Base-by-base conservation (phyloP, 495 filamentous ascomycete species). In the Tuber indicum region DNA sequence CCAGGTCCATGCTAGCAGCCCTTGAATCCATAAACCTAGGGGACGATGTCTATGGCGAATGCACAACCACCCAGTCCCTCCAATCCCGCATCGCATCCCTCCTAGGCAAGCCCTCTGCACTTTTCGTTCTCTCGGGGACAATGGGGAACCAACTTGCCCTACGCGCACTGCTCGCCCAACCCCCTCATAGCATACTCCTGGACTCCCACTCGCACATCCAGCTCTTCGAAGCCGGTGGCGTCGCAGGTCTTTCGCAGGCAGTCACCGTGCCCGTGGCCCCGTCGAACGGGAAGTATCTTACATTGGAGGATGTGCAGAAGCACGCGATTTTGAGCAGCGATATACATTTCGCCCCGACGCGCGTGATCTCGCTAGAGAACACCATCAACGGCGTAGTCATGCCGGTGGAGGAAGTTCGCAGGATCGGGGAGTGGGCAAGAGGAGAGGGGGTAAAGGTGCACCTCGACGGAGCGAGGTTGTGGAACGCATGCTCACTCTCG, bases 41-140 rank as follows among this genome's bases (percentile, higher is more conserved):
- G 44, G 94, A 98, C 84, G 94, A 97, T 78, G 93, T 97, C 78
- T 95, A 95, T 84, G 79, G 86, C 66, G 92, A 95, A 84, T 94
- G 97, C 84, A 87, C 90, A 0, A 93, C 92, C 0, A 97, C 94
- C 42, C 89, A 86, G 62, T 86, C 88, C 73, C 89, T 98, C 58
- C 91, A 93, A 84, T 82, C 86, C 47, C 90, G 91, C 78, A 86
- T 96, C 36, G 91, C 93, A 43, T 83, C 86, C 44, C 87, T 94
- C 7, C 90, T 93, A 3, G 88, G 88, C 78, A 93, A 96, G 82
- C 89, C 92, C 75, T 90, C 89, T 45, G 90, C 88, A 0, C 86
- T 94, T 0, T 89, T 97, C 69, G 93, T 97, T 39, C 86, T 96
- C 72, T 94, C 91, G 0, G 95, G 95, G 6, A 97, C 95, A 26